Percentiles rank a stretch among this genome's conserved stretches.
phyloP scores from a whole-genome alignment of 2,329 filamentous ascomycete genomes.

The Nemania diffusa region DNA sequence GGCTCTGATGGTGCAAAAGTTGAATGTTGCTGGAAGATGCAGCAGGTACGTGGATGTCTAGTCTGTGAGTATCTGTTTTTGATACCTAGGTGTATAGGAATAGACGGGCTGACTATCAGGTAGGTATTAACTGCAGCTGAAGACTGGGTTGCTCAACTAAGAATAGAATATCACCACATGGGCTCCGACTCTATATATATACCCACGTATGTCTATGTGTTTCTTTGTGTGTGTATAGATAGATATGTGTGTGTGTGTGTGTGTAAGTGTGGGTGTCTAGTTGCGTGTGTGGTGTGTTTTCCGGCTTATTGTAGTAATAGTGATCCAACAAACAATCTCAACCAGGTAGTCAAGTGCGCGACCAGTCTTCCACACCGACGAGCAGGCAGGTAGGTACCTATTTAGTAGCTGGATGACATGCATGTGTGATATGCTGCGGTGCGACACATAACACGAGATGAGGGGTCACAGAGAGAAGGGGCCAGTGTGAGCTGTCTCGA shows the following conservation, averaged over 20 bases:
- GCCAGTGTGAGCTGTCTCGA: constrained; percentile 1
- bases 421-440: constrained; percentile 19
- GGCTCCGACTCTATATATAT: neutral
- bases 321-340: neutral
- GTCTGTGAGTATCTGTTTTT: neutral
- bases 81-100: neutral
- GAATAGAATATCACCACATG: neutral
- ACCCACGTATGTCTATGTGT: neutral
- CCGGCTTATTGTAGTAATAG: neutral
- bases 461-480: neutral
- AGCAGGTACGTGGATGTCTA: neutral
- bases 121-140: neutral
- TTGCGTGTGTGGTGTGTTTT: neutral
- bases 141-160: neutral
- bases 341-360: constrained; percentile 3
- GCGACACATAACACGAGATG: constrained; percentile 18
- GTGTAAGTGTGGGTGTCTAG: neutral
- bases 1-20: constrained; percentile 3
- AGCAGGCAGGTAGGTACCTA: neutral
- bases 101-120: neutral
- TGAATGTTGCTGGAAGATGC: constrained; percentile 19
- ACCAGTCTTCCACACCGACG: constrained; percentile 16
- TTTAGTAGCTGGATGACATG: constrained; percentile 15
- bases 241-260: neutral
- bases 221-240: neutral